Base-by-base conservation (phyloP, 176 grass and related monocot species). In the Areca catechu region DNA sequence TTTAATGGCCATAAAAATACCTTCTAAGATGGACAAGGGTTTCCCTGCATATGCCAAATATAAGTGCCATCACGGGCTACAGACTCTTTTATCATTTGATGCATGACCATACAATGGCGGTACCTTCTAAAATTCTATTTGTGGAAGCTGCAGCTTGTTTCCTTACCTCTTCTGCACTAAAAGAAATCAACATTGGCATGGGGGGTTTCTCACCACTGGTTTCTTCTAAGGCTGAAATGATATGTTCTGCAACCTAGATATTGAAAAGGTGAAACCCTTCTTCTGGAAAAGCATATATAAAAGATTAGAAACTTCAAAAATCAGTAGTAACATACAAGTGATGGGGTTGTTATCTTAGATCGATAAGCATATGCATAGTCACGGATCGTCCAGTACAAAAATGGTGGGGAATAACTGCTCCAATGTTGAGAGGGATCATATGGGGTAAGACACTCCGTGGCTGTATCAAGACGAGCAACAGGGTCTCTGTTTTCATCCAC, bases 351-450 rank as follows among this genome's bases (percentile, higher is more conserved):
- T 74, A 71, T 76, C 28, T 80, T 63, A 2, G 80, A 85, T n/a
- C 76, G 73, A 69, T 98, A 98, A 1, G 84, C 93, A 54, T 92
- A 74, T 0, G 93, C 87, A 68, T 85, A 98, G 67, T 98, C 93
- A 1, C 93, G 87, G 50, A 98, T 98, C 56, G 72, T 92, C 93
- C 93, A 98, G 56, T 98, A 92, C 16, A 88, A 78, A 53, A 92
- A 92, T 72, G 87, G 81, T 6, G 65, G 47, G 20, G 51, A 73
- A 30, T 84, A 77, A 24, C 75, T 58, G 0, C 52, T 30, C 75
- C 65, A 78, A 25, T 12, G 61, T 21, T 54, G 20, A 20, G 77
- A 78, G 0, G 84, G 73, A 37, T 85, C 78, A 37, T 88, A 85
- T 0, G 49, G 37, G 1, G 73, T 49, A 48, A 98, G 87, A 56